Conservation (phyloP, 2,329 filamentous ascomycete species). For the Ceratocystis eucalypticola region DNA sequence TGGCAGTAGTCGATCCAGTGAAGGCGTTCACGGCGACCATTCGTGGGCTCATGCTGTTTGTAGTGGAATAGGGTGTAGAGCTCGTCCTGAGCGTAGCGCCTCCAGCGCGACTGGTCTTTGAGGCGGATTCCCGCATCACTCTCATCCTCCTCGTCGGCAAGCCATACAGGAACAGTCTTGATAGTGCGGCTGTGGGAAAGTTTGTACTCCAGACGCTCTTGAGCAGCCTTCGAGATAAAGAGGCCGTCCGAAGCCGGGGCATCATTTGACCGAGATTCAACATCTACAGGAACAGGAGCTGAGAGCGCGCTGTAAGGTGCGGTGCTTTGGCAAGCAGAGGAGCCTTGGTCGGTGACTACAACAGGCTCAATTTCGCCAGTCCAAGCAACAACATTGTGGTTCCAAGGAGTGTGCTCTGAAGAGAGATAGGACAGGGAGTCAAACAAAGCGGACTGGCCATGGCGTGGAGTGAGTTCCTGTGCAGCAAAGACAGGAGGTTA, state of each 20-base stretch:
- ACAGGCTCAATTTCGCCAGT: constrained; percentile 64
- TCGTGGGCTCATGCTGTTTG: constrained; percentile 81
- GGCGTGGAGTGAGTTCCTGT: constrained; percentile 61
- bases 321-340: constrained; percentile 7
- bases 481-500: constrained; percentile 6
- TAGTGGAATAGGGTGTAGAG: constrained; percentile 92
- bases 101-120: constrained; percentile 75
- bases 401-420: constrained; percentile 72
- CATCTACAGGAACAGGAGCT: constrained; percentile 63
- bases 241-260: constrained; percentile 53
- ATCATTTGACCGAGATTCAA: constrained; percentile 39
- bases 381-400: constrained; percentile 87
- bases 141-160: constrained; percentile 61
- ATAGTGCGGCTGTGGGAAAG: constrained; percentile 60
- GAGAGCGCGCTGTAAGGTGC: constrained; percentile 57
- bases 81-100: constrained; percentile 79
- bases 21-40: constrained; percentile 66
- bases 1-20: constrained; percentile 89
- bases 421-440: constrained; percentile 82
- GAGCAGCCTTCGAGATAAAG: constrained; percentile 55
- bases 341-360: constrained; percentile 10
- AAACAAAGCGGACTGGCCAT: constrained; percentile 81
- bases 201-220: constrained; percentile 58
- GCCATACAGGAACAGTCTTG: constrained; percentile 76
- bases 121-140: constrained; percentile 54